Conservation (phyloP, 106 monocot genomes). For the Dendrobium chrysotoxum region DNA sequence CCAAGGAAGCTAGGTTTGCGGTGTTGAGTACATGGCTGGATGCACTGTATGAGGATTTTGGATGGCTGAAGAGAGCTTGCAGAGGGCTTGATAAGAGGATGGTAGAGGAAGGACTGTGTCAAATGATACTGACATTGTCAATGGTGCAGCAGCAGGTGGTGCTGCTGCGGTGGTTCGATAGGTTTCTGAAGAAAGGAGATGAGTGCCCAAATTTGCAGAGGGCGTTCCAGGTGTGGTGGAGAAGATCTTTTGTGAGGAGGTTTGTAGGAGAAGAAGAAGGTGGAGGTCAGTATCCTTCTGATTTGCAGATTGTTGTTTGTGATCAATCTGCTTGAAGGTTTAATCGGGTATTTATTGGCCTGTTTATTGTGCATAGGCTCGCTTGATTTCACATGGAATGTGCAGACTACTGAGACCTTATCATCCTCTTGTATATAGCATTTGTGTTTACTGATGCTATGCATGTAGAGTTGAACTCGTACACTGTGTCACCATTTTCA, state of each 20-base stretch:
- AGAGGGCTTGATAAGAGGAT: conserved; percentile 21
- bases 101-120: conserved; percentile 34
- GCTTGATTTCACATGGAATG: not conserved
- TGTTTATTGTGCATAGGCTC: too few relatives aligned
- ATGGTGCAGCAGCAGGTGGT: conserved; percentile 36
- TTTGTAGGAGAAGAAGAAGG: not conserved
- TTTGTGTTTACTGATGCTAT: not conserved
- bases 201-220: conserved; percentile 44
- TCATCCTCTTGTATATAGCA: not conserved
- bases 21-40: conserved; percentile 36
- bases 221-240: conserved; percentile 48
- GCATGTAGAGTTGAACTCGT: too few relatives aligned
- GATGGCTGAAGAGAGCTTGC: conserved; percentile 38
- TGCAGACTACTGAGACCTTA: not conserved
- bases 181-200: conserved; percentile 36
- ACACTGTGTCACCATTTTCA: too few relatives aligned
- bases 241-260: conserved; percentile 31
- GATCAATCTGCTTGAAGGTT: not conserved
- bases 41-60: conserved; percentile 33
- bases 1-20: conserved; percentile 16
- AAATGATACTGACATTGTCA: conserved; percentile 35
- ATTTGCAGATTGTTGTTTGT: conserved; percentile 23
- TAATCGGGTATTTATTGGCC: not conserved
- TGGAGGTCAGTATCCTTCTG: conserved; percentile 10
- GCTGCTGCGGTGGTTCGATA: conserved; percentile 41